A percentile compares a stretch with the other conserved stretches of the same genome.
Conservation (phyloP, 768 basidiomycete genomes). For the Lactarius deliciosus region DNA sequence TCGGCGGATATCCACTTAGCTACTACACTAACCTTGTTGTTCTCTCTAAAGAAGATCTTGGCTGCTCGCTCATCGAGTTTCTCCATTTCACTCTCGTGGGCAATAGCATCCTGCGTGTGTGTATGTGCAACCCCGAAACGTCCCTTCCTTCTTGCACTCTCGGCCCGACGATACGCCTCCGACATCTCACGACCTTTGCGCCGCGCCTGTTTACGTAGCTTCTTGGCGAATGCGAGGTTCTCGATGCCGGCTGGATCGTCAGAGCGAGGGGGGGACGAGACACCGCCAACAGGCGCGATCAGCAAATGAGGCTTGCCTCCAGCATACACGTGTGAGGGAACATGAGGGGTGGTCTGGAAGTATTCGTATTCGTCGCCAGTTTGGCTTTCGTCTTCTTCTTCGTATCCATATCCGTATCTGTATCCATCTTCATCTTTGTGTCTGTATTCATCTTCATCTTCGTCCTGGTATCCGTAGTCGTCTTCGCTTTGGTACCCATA, state of each 20-base stretch:
- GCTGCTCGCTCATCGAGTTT: conserved; percentile 5
- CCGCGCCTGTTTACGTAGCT: conserved; percentile 10
- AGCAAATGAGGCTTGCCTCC: neutral
- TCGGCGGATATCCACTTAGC: neutral
- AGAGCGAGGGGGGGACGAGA: neutral
- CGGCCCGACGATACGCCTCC: neutral
- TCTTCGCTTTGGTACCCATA: too few species aligned
- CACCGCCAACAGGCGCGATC: too few species aligned
- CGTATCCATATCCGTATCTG: too few species aligned
- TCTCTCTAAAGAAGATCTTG: conserved; percentile 7
- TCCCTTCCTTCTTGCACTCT: neutral
- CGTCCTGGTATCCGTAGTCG: too few species aligned
- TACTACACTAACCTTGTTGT: conserved; percentile 19
- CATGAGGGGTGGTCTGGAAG: neutral
- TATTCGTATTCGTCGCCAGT: neutral
- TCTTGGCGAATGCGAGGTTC: neutral
- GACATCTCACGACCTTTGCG: neutral
- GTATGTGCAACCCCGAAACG: neutral
- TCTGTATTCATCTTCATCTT: too few species aligned
- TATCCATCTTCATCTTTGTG: too few species aligned
- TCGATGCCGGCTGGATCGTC: neutral
- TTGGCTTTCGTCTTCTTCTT: too few species aligned
- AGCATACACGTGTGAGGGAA: neutral
- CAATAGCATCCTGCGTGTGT: neutral
- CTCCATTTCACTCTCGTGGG: neutral